phyloP scores from a whole-genome alignment of 768 basidiomycete genomes.

The Leucosporidium yakuticum region DNA sequence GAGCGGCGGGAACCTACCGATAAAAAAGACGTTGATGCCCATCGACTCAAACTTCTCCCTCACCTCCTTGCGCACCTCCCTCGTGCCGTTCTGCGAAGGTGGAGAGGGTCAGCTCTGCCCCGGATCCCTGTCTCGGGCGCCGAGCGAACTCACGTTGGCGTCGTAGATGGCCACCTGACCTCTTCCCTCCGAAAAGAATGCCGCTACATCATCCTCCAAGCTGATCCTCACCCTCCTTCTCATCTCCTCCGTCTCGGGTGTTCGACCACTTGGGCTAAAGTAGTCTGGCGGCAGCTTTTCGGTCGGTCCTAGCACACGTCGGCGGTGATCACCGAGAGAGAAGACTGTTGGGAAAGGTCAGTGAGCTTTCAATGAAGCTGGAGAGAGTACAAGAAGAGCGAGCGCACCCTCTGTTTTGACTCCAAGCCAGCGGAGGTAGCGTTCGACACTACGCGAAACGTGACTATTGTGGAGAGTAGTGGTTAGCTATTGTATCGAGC shows the following conservation, averaged over 20 bases:
- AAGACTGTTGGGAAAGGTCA: conserved; percentile 52
- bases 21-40: conserved; percentile 86
- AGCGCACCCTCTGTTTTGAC: conserved; percentile 68
- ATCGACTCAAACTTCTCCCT: conserved; percentile 77
- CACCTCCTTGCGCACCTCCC: conserved; percentile 59
- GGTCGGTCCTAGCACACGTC: conserved; percentile 81
- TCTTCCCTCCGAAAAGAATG: conserved; percentile 67
- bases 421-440: conserved; percentile 97
- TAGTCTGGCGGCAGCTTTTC: conserved; percentile 86
- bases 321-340: conserved; percentile 87
- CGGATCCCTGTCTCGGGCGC: not conserved
- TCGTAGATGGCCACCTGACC: conserved; percentile 99
- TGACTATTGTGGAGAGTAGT: conserved; percentile 46
- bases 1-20: conserved; percentile 55
- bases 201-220: conserved; percentile 83
- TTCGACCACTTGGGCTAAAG: conserved; percentile 65
- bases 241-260: conserved; percentile 64
- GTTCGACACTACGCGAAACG: conserved; percentile 86
- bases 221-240: conserved; percentile 67
- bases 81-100: conserved; percentile 57
- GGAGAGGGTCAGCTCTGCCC: too few relatives aligned
- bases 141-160: conserved; percentile 55
- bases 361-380: not conserved
- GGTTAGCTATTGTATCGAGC: too few relatives aligned
- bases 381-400: not conserved